Percentiles rank a stretch among this genome's conserved stretches.
These are phyloP conservation scores for Nicotiana sylvestris DNA, from an alignment of 257 asterid species.

Conservation along the genomic window DNA sequence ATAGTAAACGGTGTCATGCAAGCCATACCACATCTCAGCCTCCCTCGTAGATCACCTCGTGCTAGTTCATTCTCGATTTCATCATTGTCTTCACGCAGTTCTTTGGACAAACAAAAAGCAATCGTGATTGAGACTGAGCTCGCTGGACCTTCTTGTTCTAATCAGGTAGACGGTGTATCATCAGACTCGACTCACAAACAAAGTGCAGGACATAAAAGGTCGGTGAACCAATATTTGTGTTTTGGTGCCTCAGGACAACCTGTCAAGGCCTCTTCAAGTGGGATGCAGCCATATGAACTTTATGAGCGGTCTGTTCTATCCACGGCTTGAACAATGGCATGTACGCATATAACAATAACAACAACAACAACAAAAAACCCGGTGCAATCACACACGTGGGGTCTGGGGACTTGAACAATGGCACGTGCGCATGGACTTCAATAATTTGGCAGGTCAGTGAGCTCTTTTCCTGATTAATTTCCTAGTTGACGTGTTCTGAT, in stretches of 20 bases:
- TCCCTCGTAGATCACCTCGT: constrained; percentile 46
- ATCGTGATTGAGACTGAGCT: background rate
- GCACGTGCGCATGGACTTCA: background rate
- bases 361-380: no score
- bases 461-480: background rate
- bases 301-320: constrained; percentile 50
- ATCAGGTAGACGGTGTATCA: background rate
- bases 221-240: constrained; percentile 62
- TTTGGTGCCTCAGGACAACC: constrained; percentile 47
- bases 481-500: background rate
- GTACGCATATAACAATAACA: no score
- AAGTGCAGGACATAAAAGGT: constrained; percentile 33
- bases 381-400: no score
- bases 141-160: constrained; percentile 33
- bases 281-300: constrained; percentile 41
- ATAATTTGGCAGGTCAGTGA: background rate
- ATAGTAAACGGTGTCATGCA: constrained; percentile 67
- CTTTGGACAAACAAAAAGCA: constrained; percentile 45
- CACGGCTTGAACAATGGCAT: constrained; percentile 21
- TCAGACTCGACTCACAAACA: constrained; percentile 26
- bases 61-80: constrained; percentile 69
- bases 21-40: constrained; percentile 32
- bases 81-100: constrained; percentile 58
- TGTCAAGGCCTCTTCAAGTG: constrained; percentile 18
- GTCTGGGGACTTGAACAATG: no score